These are phyloP conservation scores for Scorias spongiosa DNA, from an alignment of 2,329 filamentous ascomycete species.

Conservation along the genomic window DNA sequence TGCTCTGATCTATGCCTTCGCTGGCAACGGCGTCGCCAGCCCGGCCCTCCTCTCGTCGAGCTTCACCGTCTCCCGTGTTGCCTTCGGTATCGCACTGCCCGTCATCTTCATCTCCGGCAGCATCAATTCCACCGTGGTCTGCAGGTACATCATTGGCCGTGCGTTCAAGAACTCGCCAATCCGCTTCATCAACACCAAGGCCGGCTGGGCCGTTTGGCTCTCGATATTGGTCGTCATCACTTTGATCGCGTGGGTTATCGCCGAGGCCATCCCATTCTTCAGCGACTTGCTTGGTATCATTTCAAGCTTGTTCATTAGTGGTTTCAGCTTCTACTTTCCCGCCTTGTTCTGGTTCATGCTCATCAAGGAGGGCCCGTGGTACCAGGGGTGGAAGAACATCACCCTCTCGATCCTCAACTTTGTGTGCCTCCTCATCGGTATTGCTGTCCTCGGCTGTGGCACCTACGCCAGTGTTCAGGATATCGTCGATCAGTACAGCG, in stretches of 20 bases:
- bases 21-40: conserved; percentile 44
- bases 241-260: conserved; percentile 52
- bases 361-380: conserved; percentile 32
- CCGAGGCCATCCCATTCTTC: conserved; percentile 59
- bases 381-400: conserved; percentile 30
- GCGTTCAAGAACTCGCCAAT: conserved; percentile 42
- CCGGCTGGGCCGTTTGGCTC: conserved; percentile 44
- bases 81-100: conserved; percentile 55
- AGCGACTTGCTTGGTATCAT: conserved; percentile 54
- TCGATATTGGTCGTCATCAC: conserved; percentile 42
- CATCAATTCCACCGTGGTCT: conserved; percentile 44
- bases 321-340: conserved; percentile 38
- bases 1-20: conserved; percentile 52
- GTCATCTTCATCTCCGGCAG: conserved; percentile 61
- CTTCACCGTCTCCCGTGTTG: conserved; percentile 42
- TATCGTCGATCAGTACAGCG: conserved; percentile 26
- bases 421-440: conserved; percentile 23
- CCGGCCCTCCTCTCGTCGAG: conserved; percentile 52
- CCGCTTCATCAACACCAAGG: conserved; percentile 26
- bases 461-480: conserved; percentile 31
- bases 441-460: conserved; percentile 21
- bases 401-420: conserved; percentile 30
- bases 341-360: conserved; percentile 29
- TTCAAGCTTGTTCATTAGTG: conserved; percentile 47
- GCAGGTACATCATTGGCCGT: conserved; percentile 46